A percentile compares a stretch with the other conserved stretches of the same genome.
Conservation (phyloP, 106 monocot species). For the Dendrobium chrysotoxum region DNA sequence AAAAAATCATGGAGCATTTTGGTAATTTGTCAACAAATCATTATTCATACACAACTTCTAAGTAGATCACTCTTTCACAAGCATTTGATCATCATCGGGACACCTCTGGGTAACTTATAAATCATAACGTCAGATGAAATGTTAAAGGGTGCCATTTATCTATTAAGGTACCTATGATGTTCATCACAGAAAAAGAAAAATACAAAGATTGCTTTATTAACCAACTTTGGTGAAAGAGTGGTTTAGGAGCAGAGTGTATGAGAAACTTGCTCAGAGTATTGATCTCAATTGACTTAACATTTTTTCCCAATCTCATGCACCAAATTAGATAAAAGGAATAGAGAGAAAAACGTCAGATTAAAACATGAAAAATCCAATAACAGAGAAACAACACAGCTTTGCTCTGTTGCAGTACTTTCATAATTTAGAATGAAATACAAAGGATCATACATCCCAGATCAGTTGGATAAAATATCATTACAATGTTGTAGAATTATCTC, state of each 20-base stretch:
- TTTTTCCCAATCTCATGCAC: no score
- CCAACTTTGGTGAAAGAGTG: not conserved
- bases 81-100: not conserved
- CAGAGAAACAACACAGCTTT: no score
- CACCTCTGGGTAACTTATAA: not conserved
- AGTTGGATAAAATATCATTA: not conserved
- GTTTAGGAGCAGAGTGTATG: not conserved
- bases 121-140: not conserved
- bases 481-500: no score
- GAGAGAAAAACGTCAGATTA: no score
- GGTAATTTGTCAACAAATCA: not conserved
- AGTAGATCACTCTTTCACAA: not conserved
- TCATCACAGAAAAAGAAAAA: not conserved
- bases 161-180: not conserved
- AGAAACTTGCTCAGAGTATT: no score
- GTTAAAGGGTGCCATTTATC: not conserved
- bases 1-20: not conserved
- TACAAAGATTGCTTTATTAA: not conserved
- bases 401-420: no score
- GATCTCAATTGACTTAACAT: no score
- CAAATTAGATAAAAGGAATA: no score
- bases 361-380: no score
- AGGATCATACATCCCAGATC: not conserved
- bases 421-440: not conserved
- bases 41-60: not conserved